Percentiles rank a stretch among this genome's conserved stretches.
Conservation (phyloP, 2,329 filamentous ascomycete species). For the Exophiala aquamarina region DNA sequence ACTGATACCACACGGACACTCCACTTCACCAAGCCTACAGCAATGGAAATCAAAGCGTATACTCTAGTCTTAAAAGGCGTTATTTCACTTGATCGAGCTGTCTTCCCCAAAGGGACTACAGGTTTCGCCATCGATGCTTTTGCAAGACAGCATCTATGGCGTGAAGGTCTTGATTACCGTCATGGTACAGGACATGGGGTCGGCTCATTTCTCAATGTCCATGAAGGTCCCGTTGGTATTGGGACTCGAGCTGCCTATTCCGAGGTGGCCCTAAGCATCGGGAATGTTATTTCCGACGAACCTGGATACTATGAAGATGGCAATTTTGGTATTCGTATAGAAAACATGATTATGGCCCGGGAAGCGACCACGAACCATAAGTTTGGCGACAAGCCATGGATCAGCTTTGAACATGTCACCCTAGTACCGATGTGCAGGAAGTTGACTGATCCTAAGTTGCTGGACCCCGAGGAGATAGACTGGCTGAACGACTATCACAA, state of each 20-base stretch:
- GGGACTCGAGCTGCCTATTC: slow-evolving; percentile 88
- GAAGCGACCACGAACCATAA: slow-evolving; percentile 83
- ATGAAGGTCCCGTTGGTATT: slow-evolving; percentile 95
- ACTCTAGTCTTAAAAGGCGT: slow-evolving; percentile 94
- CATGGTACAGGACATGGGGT: slow-evolving; percentile 97
- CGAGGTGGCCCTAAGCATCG: slow-evolving; percentile 84
- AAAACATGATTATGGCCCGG: slow-evolving; percentile 89
- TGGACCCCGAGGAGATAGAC: slow-evolving; percentile 72
- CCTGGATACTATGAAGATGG: slow-evolving; percentile 98
- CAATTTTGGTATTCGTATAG: slow-evolving; percentile 90
- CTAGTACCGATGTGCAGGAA: slow-evolving; percentile 94
- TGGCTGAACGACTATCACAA: slow-evolving; percentile 88
- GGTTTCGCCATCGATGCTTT: slow-evolving; percentile 88
- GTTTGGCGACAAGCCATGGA: slow-evolving; percentile 90
- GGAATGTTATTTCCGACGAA: slow-evolving; percentile 94
- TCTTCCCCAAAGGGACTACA: slow-evolving; percentile 93
- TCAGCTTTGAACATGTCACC: slow-evolving; percentile 95
- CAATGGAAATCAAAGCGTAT: slow-evolving; percentile 83
- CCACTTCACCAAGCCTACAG: slow-evolving; percentile 83
- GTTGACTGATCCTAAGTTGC: slow-evolving; percentile 71
- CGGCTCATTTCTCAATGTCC: slow-evolving; percentile 92
- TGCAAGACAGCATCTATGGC: slow-evolving; percentile 90
- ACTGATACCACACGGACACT: slow-evolving; percentile 93
- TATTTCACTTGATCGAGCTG: slow-evolving; percentile 79
- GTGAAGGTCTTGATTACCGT: slow-evolving; percentile 87